Conservation (phyloP, 352 stramenopile genomes). For the Phytophthora palmivora region DNA sequence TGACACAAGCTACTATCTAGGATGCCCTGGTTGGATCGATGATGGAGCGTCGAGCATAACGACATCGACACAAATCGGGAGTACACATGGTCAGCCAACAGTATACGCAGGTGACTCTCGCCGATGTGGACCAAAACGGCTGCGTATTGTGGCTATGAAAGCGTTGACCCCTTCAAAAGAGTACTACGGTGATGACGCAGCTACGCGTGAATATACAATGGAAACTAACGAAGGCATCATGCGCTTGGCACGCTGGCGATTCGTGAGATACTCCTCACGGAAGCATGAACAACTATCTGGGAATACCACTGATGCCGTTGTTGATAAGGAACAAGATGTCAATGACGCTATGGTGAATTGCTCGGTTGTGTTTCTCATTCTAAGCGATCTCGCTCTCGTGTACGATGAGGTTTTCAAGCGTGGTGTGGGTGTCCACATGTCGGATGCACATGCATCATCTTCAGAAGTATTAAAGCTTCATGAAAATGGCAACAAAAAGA, state of each 20-base stretch:
- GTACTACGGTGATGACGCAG: conserved; percentile 67
- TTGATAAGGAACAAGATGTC: conserved; percentile 20
- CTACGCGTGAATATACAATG: conserved; percentile 64
- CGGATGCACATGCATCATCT: conserved; percentile 1
- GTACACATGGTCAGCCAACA: background rate
- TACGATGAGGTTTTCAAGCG: conserved; percentile 37
- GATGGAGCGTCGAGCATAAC: conserved; percentile 15
- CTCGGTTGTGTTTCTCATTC: conserved; percentile 40
- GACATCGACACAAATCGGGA: conserved; percentile 3
- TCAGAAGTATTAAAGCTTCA: conserved; percentile 8
- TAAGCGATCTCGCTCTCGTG: conserved; percentile 49
- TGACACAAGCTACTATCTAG: conserved; percentile 66
- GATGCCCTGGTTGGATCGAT: conserved; percentile 58
- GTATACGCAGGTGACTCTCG: background rate
- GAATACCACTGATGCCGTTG: background rate
- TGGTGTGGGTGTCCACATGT: conserved; percentile 33
- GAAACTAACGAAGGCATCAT: conserved; percentile 69
- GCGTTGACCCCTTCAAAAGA: conserved; percentile 48
- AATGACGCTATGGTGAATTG: conserved; percentile 50
- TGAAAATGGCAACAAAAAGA: conserved; percentile 9
- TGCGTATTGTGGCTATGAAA: conserved; percentile 69
- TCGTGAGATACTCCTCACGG: conserved; percentile 29
- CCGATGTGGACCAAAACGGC: conserved; percentile 26
- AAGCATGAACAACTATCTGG: conserved; percentile 12
- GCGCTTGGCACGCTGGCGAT: conserved; percentile 61